phyloP scores from a whole-genome alignment of 306 rosid species.

The Rosa chinensis region DNA sequence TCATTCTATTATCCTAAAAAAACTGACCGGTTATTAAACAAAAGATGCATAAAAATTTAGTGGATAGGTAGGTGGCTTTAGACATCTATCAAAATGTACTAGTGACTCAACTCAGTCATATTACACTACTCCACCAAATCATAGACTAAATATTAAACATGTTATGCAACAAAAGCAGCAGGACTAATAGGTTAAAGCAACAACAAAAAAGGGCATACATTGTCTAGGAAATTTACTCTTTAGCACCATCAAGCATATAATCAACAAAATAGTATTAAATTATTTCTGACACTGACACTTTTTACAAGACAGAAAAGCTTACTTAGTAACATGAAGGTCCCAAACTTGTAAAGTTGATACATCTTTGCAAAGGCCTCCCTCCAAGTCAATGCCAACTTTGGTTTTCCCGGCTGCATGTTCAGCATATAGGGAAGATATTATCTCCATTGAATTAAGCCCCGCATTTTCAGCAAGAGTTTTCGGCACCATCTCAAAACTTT shows the following conservation, averaged over 20 bases:
- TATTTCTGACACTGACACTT: no score
- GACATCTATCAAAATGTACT: background rate
- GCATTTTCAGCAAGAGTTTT: conserved; percentile 95
- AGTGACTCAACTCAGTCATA: no score
- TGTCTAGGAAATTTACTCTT: background rate
- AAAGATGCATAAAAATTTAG: no score
- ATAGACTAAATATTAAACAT: background rate
- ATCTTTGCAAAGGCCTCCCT: conserved; percentile 78
- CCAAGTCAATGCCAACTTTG: conserved; percentile 89
- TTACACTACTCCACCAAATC: background rate
- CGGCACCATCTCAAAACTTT: conserved; percentile 93
- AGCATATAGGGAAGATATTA: conserved; percentile 91
- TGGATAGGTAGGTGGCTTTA: background rate
- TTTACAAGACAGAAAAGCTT: conserved; percentile 27
- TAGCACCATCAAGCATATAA: background rate
- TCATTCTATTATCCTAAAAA: background rate
- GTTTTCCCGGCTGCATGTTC: conserved; percentile 94
- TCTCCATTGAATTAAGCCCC: conserved; percentile 94
- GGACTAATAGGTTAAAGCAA: background rate
- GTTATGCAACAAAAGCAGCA: background rate
- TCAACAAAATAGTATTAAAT: background rate
- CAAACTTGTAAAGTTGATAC: conserved; percentile 55
- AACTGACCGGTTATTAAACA: background rate
- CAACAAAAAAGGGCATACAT: background rate
- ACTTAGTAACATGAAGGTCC: conserved; percentile 94